These are phyloP conservation scores for Xylaria polymorpha DNA, from an alignment of 2,329 filamentous ascomycete species.

Conservation along the genomic window DNA sequence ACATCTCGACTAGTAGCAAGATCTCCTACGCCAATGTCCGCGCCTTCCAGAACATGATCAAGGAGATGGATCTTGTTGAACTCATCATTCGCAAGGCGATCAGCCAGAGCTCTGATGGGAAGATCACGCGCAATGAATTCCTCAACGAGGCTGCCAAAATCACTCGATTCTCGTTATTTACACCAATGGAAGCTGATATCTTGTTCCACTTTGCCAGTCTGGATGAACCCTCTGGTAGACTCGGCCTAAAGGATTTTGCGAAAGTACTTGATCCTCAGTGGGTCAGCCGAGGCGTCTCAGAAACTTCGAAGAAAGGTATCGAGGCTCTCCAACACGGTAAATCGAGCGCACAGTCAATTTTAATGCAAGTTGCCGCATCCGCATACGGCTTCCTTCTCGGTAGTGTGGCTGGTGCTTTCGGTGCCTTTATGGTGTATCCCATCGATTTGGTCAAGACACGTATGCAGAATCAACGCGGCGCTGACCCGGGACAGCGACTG, in stretches of 20 bases:
- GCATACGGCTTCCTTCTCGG: constrained; percentile 91
- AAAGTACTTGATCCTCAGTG: constrained; percentile 96
- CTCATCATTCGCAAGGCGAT: constrained; percentile 90
- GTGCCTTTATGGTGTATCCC: constrained; percentile 99
- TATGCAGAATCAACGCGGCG: constrained; percentile 94
- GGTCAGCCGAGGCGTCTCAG: constrained; percentile 71
- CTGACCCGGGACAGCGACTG: constrained; percentile 83
- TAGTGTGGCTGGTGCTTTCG: constrained; percentile 92
- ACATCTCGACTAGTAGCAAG: constrained; percentile 90
- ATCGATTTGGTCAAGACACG: constrained; percentile 99
- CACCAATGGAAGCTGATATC: constrained; percentile 98
- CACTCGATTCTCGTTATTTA: constrained; percentile 95
- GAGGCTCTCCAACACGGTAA: constrained; percentile 58
- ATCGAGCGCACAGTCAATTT: constrained; percentile 65
- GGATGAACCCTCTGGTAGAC: constrained; percentile 86
- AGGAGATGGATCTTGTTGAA: constrained; percentile 97
- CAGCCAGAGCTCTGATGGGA: constrained; percentile 84
- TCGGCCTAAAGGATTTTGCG: constrained; percentile 86
- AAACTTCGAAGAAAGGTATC: constrained; percentile 55
- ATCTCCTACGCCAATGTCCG: constrained; percentile 98
- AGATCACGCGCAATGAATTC: constrained; percentile 94
- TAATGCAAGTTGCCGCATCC: constrained; percentile 78
- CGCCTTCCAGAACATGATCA: constrained; percentile 97
- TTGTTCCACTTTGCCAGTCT: constrained; percentile 98
- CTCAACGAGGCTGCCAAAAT: constrained; percentile 91